Evolutionary conservation across 2,329 filamentous ascomycete genomes (phyloP).

Genomic region (Dothiorella sarmentorum): DNA sequence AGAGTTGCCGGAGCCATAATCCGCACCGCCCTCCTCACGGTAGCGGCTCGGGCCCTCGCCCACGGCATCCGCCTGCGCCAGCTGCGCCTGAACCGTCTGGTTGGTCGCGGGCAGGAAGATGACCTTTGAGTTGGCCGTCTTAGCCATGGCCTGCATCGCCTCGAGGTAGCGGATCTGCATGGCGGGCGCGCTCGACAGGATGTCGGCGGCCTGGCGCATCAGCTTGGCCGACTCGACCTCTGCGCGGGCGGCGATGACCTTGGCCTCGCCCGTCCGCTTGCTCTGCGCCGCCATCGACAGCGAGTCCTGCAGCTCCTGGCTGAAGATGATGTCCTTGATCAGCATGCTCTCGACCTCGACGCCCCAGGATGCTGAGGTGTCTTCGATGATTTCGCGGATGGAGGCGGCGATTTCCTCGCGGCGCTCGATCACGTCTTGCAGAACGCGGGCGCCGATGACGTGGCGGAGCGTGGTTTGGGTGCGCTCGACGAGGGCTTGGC

Average conservation of each 20-base stretch:
- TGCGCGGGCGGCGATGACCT: conserved; percentile 94
- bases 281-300: conserved; percentile 97
- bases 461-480: conserved; percentile 97
- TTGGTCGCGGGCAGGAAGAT: conserved; percentile 70
- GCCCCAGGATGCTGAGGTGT: conserved; percentile 90
- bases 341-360: conserved; percentile 97
- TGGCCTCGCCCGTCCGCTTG: conserved; percentile 97
- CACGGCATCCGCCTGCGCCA: conserved; percentile 45
- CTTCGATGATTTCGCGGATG: conserved; percentile 95
- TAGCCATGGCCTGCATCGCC: conserved; percentile 98
- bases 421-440: conserved; percentile 97
- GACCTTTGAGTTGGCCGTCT: conserved; percentile 82
- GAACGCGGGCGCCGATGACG: conserved; percentile 88
- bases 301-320: conserved; percentile 88
- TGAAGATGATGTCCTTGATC: conserved; percentile 99
- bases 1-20: conserved; percentile 39
- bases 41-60: conserved; percentile 57
- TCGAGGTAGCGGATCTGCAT: conserved; percentile 99
- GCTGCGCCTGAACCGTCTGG: conserved; percentile 57
- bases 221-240: conserved; percentile 96
- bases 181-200: conserved; percentile 82
- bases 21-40: conserved; percentile 27
- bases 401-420: conserved; percentile 94
- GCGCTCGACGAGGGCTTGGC: conserved; percentile 93
- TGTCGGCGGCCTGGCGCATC: conserved; percentile 87